Conservation (phyloP, 1,284 basidiomycete genomes). For the Tetrapyrgos nigripes region DNA sequence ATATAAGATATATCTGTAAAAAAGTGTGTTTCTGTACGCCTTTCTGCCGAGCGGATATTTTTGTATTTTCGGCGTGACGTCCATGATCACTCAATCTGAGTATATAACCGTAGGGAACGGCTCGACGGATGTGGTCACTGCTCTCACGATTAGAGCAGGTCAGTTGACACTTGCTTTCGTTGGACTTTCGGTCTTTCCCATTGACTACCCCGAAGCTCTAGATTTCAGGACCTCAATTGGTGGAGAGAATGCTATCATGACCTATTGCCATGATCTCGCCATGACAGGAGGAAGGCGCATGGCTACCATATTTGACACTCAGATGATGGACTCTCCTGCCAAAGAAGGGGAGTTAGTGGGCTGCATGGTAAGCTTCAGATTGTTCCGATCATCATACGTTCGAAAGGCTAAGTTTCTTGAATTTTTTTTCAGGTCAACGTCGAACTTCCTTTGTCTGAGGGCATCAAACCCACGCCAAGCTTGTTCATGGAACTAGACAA, state of each 20-base stretch:
- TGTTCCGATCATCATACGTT: background rate
- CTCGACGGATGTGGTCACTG: background rate
- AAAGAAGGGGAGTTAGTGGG: background rate
- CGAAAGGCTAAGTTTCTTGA: background rate
- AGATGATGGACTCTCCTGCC: background rate
- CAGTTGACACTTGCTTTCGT: background rate
- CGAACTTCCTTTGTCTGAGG: background rate
- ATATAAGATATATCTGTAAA: no score
- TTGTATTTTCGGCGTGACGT: no score
- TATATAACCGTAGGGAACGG: background rate
- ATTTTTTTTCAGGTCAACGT: background rate
- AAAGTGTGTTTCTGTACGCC: no score
- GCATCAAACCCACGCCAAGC: background rate
- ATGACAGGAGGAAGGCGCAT: background rate
- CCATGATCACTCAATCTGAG: no score
- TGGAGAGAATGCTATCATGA: slow-evolving; percentile 1
- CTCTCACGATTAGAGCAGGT: background rate
- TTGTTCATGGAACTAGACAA: background rate
- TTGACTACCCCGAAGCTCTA: background rate
- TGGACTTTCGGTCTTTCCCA: no score
- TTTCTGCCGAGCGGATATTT: no score
- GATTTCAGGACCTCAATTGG: slow-evolving; percentile 1
- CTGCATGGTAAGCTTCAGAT: background rate
- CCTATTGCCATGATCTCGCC: slow-evolving; percentile 1
- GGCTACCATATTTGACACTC: background rate